Conservation (phyloP, 2,329 filamentous ascomycete species). For the Diaporthe capsici region DNA sequence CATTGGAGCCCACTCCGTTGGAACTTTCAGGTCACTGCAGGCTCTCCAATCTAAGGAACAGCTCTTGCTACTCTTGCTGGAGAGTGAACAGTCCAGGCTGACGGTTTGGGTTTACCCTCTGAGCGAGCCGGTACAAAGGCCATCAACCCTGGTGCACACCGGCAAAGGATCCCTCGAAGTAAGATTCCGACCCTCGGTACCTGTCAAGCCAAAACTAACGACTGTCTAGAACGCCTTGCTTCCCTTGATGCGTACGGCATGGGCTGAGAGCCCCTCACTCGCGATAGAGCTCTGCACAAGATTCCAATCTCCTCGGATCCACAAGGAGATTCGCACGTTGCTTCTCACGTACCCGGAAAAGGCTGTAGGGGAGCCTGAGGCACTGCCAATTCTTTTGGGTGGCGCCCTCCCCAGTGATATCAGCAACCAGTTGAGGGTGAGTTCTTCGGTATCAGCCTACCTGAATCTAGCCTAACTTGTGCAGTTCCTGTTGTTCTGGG, state of each 20-base stretch:
- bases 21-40: slow-evolving; percentile 76
- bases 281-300: slow-evolving; percentile 88
- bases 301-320: slow-evolving; percentile 82
- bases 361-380: slow-evolving; percentile 84
- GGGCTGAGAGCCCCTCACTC: slow-evolving; percentile 86
- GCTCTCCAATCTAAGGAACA: slow-evolving; percentile 84
- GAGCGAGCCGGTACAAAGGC: slow-evolving; percentile 65
- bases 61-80: slow-evolving; percentile 83
- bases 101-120: slow-evolving; percentile 92
- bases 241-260: slow-evolving; percentile 83
- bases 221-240: slow-evolving; percentile 65
- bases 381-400: slow-evolving; percentile 85
- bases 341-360: slow-evolving; percentile 88
- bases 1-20: slow-evolving; percentile 67
- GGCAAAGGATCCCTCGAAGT: slow-evolving; percentile 59
- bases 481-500: slow-evolving; percentile 93
- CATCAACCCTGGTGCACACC: slow-evolving; percentile 56
- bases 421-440: slow-evolving; percentile 85
- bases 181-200: slow-evolving; percentile 41
- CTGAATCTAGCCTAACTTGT: slow-evolving; percentile 46
- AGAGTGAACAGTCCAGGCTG: slow-evolving; percentile 87
- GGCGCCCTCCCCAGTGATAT: slow-evolving; percentile 83
- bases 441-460: slow-evolving; percentile 34
- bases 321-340: slow-evolving; percentile 82
- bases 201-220: slow-evolving; percentile 41